Evolutionary conservation across 2,329 filamentous ascomycete genomes (phyloP).

Genomic region (Aspergillus sp.): DNA sequence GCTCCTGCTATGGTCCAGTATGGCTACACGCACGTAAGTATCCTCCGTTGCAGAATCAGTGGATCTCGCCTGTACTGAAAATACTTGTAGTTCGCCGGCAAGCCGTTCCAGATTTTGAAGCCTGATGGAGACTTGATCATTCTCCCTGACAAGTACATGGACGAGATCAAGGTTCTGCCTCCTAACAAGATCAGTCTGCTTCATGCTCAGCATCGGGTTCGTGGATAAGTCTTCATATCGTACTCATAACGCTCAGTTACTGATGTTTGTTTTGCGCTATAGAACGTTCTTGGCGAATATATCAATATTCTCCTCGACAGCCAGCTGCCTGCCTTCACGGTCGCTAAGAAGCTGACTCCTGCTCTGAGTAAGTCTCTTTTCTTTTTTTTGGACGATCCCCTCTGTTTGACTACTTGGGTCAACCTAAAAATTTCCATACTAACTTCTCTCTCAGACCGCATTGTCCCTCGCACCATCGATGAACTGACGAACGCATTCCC

Average conservation of each 20-base stretch:
- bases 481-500: slow-evolving; percentile 28
- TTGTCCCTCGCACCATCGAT: slow-evolving; percentile 25
- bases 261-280: neutral
- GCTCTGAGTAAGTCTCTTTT: slow-evolving; percentile 22
- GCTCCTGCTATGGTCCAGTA: slow-evolving; percentile 23
- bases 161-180: slow-evolving; percentile 22
- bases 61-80: neutral
- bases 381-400: neutral
- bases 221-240: neutral
- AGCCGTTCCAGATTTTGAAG: slow-evolving; percentile 28
- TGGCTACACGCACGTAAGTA: slow-evolving; percentile 27
- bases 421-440: neutral
- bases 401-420: neutral
- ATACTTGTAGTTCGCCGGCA: slow-evolving; percentile 25
- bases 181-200: slow-evolving; percentile 23
- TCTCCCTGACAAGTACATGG: slow-evolving; percentile 26
- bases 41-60: neutral
- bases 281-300: slow-evolving; percentile 31
- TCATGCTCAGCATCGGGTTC: slow-evolving; percentile 29
- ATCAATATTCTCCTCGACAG: slow-evolving; percentile 28
- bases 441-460: slow-evolving; percentile 16
- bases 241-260: neutral
- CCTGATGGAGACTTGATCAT: slow-evolving; percentile 30
- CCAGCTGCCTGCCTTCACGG: slow-evolving; percentile 22
- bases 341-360: slow-evolving; percentile 26